These are phyloP conservation scores for Xylariaceae sp. DNA, from an alignment of 2,329 filamentous ascomycete species.

Conservation along the genomic window DNA sequence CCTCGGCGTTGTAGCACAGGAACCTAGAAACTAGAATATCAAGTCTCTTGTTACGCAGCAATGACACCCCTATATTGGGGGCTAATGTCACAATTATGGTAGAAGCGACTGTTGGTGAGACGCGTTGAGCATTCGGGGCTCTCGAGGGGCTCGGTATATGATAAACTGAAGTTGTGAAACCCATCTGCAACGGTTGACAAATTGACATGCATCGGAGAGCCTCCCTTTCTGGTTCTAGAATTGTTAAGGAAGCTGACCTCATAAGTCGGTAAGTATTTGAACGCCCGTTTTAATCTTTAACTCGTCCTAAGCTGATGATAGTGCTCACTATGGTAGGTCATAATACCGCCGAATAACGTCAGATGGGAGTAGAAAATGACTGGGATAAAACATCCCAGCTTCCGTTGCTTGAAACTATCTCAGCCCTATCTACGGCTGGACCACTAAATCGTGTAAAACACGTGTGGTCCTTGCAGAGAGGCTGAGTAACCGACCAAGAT, in stretches of 20 bases:
- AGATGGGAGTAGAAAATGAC: neutral
- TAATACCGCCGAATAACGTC: neutral
- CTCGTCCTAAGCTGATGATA: too few species aligned
- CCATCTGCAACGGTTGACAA: constrained; percentile 14
- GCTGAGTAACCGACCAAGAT: too few species aligned
- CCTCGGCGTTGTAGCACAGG: neutral
- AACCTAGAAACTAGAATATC: neutral
- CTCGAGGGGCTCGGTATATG: constrained; percentile 7
- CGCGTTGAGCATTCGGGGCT: neutral
- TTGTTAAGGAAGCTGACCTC: neutral
- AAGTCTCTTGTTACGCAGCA: neutral
- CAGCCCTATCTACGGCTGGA: constrained; percentile 22
- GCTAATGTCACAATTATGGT: neutral
- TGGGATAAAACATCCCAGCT: neutral
- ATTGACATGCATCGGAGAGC: constrained; percentile 9
- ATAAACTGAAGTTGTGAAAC: constrained; percentile 14
- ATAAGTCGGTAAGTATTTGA: neutral
- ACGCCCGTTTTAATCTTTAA: too few species aligned
- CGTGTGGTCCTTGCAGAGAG: constrained; percentile 12
- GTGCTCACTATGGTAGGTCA: too few species aligned
- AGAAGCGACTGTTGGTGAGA: neutral
- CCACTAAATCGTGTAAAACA: neutral
- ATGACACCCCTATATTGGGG: neutral
- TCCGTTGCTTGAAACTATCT: constrained; percentile 19
- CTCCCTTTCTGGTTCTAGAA: neutral